Conservation (phyloP, 2,329 filamentous ascomycete genomes). For the Colletotrichum cuscutae region DNA sequence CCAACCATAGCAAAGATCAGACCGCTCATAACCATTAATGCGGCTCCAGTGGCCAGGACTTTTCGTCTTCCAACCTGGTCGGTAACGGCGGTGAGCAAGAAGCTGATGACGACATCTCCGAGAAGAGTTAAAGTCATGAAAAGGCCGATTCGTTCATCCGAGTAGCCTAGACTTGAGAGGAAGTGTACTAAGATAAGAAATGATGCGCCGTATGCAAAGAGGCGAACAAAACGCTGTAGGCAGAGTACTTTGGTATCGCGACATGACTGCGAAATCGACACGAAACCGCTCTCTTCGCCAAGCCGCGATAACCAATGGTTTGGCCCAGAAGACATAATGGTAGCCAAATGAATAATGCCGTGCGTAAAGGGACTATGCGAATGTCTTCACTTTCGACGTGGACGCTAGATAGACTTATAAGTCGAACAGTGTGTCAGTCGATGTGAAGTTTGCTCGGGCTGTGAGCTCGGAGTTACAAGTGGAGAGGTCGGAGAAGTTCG, state of each 20-base stretch:
- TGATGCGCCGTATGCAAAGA: slow-evolving; percentile 71
- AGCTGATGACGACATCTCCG: slow-evolving; percentile 69
- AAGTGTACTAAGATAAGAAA: slow-evolving; percentile 68
- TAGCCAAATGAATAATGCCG: too few relatives aligned
- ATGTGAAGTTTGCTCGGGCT: neutral
- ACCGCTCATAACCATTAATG: slow-evolving; percentile 66
- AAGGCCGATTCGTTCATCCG: slow-evolving; percentile 64
- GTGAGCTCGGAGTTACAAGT: slow-evolving; percentile 28
- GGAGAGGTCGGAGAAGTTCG: slow-evolving; percentile 18
- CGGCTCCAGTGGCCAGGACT: slow-evolving; percentile 64
- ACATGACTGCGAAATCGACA: slow-evolving; percentile 51
- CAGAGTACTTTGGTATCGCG: slow-evolving; percentile 68
- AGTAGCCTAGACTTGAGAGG: slow-evolving; percentile 59
- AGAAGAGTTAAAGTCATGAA: slow-evolving; percentile 74
- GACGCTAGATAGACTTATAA: slow-evolving; percentile 3
- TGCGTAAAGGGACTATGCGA: neutral
- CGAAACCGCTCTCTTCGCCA: slow-evolving; percentile 55
- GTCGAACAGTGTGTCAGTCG: neutral
- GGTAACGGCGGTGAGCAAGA: slow-evolving; percentile 67
- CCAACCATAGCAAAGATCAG: slow-evolving; percentile 61
- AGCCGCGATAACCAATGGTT: slow-evolving; percentile 21
- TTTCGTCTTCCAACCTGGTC: slow-evolving; percentile 65
- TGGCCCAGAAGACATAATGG: slow-evolving; percentile 14
- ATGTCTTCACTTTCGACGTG: neutral
- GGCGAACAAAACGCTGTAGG: slow-evolving; percentile 67